Evolutionary conservation across 306 rosid genomes (phyloP), one percentile per base, ranked within the genome.

Genomic region (Vigna mungo): DNA sequence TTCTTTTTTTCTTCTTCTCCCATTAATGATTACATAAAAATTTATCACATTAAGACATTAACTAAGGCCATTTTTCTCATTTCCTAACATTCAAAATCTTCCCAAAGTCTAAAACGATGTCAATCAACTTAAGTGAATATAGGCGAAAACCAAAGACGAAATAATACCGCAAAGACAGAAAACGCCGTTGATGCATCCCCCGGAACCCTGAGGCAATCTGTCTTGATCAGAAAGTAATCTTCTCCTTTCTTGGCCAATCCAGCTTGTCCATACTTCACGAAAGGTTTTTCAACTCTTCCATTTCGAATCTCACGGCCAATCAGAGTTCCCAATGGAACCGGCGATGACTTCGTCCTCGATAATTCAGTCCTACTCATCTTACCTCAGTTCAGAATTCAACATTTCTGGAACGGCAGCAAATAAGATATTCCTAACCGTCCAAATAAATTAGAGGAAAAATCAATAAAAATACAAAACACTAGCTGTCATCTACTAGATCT

Each of bases 201-300:
- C 9, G 88, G 94, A 86, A 89, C 81, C 80, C 97, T 85, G 48
- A 84, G 88, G 88, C 90, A 92, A 69, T 96, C 98, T 0, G 82
- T 88, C 82, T 89, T 96, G 74, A 96, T 89, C 59, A 96, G 82
- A 87, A 88, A 96, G 85, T 88, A 96, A 84, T 96, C 98, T 85
- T 96, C 99, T 75, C 99, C 99, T 80, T 96, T 96, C 89, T 88
- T 96, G 18, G 98, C 98, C 96, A 96, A 87, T 75, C 94, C 99
- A 77, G 99, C 97, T 83, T 96, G 99, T 30, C 99, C 99, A 76
- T 86, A 87, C 88, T 93, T 96, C 49, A 96, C 88, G 49, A 84
- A 89, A 67, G 99, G 99, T 62, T 86, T 84, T 86, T 89, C 96
- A 76, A 88, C 87, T 78, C 88, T 91, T 68, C 86, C 90, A 39